Conservation (phyloP, 2,329 filamentous ascomycete genomes). For the Trichophyton equinum region DNA sequence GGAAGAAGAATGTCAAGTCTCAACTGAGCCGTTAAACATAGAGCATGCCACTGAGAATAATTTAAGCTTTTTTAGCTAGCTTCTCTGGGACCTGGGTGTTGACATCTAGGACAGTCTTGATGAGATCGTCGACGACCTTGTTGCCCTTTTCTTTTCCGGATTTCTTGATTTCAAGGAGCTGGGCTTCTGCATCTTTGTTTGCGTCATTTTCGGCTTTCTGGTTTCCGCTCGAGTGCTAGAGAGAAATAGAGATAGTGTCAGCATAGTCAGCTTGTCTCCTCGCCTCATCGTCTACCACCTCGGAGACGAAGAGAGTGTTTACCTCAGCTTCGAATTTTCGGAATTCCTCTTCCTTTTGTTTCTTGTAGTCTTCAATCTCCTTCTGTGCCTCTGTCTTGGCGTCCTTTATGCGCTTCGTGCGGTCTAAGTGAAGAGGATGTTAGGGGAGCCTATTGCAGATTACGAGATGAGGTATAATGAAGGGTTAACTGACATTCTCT, state of each 20-base stretch:
- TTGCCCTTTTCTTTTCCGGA: conserved; percentile 68
- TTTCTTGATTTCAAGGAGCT: conserved; percentile 70
- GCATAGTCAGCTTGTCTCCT: conserved; percentile 43
- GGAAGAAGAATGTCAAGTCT: neutral
- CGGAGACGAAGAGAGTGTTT: conserved; percentile 10
- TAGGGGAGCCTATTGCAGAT: neutral
- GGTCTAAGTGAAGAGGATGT: conserved; percentile 43
- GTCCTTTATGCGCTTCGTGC: conserved; percentile 94
- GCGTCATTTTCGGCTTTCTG: conserved; percentile 67
- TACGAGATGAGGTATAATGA: neutral
- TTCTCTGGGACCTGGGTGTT: conserved; percentile 55
- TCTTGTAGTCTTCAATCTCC: conserved; percentile 87
- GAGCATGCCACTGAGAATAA: neutral
- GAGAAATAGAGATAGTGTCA: neutral
- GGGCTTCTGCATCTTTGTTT: conserved; percentile 63
- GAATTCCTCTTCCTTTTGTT: conserved; percentile 84
- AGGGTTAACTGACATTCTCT: conserved; percentile 60
- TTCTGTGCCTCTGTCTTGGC: conserved; percentile 93
- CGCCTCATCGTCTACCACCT: conserved; percentile 49
- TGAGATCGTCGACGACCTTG: conserved; percentile 69
- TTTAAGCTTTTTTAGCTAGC: conserved; percentile 13
- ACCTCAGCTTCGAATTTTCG: conserved; percentile 83
- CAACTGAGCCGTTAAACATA: neutral
- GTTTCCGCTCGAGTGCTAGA: conserved; percentile 83
- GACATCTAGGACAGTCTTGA: conserved; percentile 74